Percentiles rank a stretch among this genome's conserved stretches.
phyloP scores from a whole-genome alignment of 306 rosid species.

The Medicago lupulina region DNA sequence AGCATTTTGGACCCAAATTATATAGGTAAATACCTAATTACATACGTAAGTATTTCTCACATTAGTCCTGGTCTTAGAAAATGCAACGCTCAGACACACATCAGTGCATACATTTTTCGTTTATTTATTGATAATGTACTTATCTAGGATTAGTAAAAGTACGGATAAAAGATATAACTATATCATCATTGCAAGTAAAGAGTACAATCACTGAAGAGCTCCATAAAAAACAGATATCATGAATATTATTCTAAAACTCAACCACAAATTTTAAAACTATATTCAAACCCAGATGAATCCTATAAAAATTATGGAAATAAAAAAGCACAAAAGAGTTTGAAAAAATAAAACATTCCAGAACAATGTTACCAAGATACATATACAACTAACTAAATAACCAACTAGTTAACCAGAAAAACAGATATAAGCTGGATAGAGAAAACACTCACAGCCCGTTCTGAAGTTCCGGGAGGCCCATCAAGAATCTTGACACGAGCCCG shows the following conservation, averaged over 20 bases:
- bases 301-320: neutral
- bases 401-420: neutral
- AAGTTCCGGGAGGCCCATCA: constrained; percentile 96
- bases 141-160: constrained; percentile 1
- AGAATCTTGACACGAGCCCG: constrained; percentile 95
- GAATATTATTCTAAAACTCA: neutral
- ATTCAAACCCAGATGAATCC: constrained; percentile 10
- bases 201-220: constrained; percentile 3
- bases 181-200: constrained; percentile 21
- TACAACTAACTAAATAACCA: neutral
- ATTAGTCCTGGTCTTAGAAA: constrained; percentile 20
- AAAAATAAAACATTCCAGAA: constrained; percentile 16
- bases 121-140: neutral
- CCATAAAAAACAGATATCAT: constrained; percentile 17
- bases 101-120: constrained; percentile 9
- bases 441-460: constrained; percentile 95
- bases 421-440: constrained; percentile 8
- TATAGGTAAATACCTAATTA: constrained; percentile 14
- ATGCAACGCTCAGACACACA: neutral
- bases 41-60: neutral
- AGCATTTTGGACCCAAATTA: constrained; percentile 17
- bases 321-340: constrained; percentile 1
- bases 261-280: neutral
- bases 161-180: neutral
- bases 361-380: constrained; percentile 22